phyloP scores from a whole-genome alignment of 1,284 basidiomycete species.

The Cutaneotrichosporon spelunceum region DNA sequence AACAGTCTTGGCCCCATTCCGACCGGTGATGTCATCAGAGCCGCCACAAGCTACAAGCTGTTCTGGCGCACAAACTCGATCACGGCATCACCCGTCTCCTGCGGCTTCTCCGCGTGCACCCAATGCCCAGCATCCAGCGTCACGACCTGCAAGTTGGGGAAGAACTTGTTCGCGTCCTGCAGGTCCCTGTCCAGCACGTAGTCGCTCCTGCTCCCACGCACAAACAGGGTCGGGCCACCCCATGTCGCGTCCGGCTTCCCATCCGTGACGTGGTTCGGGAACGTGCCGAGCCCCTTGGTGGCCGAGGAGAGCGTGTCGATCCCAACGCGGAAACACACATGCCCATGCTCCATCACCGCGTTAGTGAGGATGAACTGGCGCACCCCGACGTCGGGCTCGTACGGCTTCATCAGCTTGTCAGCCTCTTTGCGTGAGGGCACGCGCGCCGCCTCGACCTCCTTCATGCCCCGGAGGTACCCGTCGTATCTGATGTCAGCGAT shows the following conservation, averaged over 20 bases:
- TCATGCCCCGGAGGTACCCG: slow-evolving; percentile 55
- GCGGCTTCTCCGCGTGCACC: slow-evolving; percentile 51
- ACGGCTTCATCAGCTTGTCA: slow-evolving; percentile 53
- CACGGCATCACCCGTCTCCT: slow-evolving; percentile 42
- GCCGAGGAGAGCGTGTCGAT: slow-evolving; percentile 52
- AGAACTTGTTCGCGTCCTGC: slow-evolving; percentile 52
- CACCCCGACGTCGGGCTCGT: slow-evolving; percentile 52
- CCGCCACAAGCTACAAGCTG: background rate
- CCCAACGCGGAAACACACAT: slow-evolving; percentile 56
- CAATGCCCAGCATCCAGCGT: slow-evolving; percentile 50
- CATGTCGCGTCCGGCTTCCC: slow-evolving; percentile 32
- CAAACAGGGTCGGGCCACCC: slow-evolving; percentile 54
- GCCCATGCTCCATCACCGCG: slow-evolving; percentile 38
- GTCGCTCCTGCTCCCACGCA: slow-evolving; percentile 55
- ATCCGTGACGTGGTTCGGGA: slow-evolving; percentile 49
- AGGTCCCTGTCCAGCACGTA: slow-evolving; percentile 57
- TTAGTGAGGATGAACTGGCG: slow-evolving; percentile 60
- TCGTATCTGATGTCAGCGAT: slow-evolving; percentile 28
- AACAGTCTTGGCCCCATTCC: no score
- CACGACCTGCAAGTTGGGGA: slow-evolving; percentile 53
- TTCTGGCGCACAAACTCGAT: slow-evolving; percentile 32
- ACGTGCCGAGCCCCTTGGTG: slow-evolving; percentile 56
- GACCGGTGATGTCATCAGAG: background rate
- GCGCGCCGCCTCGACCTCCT: slow-evolving; percentile 51
- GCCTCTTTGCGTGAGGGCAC: slow-evolving; percentile 54